Percentiles rank a stretch among this genome's conserved stretches.
Conservation (phyloP, 129 eudicot genomes). For the Dittrichia graveolens region DNA sequence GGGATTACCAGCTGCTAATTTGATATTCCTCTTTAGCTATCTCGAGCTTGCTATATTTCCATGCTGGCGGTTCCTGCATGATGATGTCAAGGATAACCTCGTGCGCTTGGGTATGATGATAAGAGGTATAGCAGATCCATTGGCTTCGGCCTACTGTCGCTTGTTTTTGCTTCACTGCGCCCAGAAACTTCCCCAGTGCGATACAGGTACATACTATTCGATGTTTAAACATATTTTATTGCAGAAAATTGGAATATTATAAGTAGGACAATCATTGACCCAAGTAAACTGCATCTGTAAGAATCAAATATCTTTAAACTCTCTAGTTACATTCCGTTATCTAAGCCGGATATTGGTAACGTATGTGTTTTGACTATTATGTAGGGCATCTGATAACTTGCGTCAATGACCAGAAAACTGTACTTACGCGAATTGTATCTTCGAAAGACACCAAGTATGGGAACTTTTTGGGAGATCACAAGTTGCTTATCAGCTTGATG, state of each 20-base stretch:
- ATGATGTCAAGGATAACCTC: slow-evolving; percentile 47
- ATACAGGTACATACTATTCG: slow-evolving; percentile 48
- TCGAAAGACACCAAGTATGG: slow-evolving; percentile 41
- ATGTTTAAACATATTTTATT: not conserved
- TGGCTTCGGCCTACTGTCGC: slow-evolving; percentile 78
- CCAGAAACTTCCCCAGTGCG: slow-evolving; percentile 51
- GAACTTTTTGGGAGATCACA: slow-evolving; percentile 41
- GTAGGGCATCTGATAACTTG: slow-evolving; percentile 62
- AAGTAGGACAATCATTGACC: slow-evolving; percentile 1
- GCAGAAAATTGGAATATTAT: not conserved
- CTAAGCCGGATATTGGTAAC: slow-evolving; percentile 25
- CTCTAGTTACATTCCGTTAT: not conserved
- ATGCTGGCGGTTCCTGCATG: slow-evolving; percentile 75
- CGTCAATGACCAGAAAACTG: slow-evolving; percentile 54
- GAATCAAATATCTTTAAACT: not conserved
- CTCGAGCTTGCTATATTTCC: slow-evolving; percentile 82
- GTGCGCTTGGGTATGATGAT: slow-evolving; percentile 74
- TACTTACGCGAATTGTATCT: slow-evolving; percentile 40
- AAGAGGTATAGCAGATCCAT: slow-evolving; percentile 83
- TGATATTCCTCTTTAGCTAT: slow-evolving; percentile 53
- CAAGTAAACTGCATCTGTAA: not conserved
- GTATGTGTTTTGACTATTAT: slow-evolving; percentile 18
- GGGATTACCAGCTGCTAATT: slow-evolving; percentile 21
- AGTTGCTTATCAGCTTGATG: slow-evolving; percentile 55
- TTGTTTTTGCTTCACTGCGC: slow-evolving; percentile 66